Evolutionary conservation across 306 rosid species (phyloP).

Genomic region (Astragalus membranaceus): DNA sequence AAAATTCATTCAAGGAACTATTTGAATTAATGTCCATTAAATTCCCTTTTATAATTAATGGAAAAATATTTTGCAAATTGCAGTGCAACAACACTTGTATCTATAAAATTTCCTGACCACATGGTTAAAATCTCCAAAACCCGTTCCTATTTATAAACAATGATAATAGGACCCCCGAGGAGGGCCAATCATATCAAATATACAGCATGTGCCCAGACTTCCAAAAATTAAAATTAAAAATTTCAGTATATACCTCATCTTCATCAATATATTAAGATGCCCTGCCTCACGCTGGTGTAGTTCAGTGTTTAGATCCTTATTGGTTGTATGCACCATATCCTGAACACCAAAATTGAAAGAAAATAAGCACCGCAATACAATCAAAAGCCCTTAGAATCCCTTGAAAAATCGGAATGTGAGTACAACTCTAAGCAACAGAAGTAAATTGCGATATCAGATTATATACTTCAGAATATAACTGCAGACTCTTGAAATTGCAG

Average conservation of each 20-base stretch:
- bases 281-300: slow-evolving; percentile 31
- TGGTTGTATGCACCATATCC: slow-evolving; percentile 50
- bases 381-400: slow-evolving; percentile 7
- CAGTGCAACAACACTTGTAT: background rate
- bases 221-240: slow-evolving; percentile 13
- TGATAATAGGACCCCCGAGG: background rate
- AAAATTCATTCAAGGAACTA: background rate
- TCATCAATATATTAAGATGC: slow-evolving; percentile 57
- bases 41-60: background rate
- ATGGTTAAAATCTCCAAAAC: background rate
- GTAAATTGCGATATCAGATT: background rate
- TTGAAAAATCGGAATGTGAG: slow-evolving; percentile 16
- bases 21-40: background rate
- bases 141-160: background rate
- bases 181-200: slow-evolving; percentile 4
- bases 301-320: slow-evolving; percentile 33
- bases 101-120: background rate
- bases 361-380: slow-evolving; percentile 10
- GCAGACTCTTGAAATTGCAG: background rate
- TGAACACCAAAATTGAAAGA: slow-evolving; percentile 34
- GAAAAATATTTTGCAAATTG: background rate
- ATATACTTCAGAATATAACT: background rate
- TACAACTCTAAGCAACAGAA: slow-evolving; percentile 23
- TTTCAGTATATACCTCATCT: slow-evolving; percentile 50
- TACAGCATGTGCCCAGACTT: background rate